phyloP scores from a whole-genome alignment of 805 yeast genomes.

The Candida andamanensis region DNA sequence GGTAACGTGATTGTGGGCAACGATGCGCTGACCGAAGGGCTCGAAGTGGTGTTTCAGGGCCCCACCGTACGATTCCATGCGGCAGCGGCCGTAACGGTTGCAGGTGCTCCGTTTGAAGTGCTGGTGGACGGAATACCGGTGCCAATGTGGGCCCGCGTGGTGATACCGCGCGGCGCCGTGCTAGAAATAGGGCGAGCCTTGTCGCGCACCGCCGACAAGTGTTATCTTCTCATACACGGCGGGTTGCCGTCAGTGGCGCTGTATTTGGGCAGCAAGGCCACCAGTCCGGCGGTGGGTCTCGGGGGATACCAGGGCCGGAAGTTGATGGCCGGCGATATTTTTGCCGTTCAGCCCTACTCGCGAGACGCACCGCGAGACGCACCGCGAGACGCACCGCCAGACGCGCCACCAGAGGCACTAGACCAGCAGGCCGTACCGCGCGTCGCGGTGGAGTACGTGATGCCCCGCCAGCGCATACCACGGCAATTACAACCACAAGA shows the following conservation, averaged over 20 bases:
- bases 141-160: not conserved
- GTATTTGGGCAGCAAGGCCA: constrained; percentile 78
- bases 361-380: not conserved
- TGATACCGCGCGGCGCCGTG: not conserved
- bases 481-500: not conserved
- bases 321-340: constrained; percentile 83
- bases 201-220: not conserved
- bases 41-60: constrained; percentile 17
- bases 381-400: not conserved
- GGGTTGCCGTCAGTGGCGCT: not conserved
- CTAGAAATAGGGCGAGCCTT: not conserved
- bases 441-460: not conserved
- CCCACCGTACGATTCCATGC: not conserved
- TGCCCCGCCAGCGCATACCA: not conserved
- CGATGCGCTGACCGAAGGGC: constrained; percentile 70
- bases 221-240: not conserved
- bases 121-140: not conserved
- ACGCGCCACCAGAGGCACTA: not conserved
- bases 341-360: constrained; percentile 42
- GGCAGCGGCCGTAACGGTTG: not conserved
- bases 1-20: constrained; percentile 91
- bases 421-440: no score
- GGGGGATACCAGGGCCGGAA: constrained; percentile 94
- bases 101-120: not conserved
- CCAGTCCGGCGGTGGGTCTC: constrained; percentile 84